These are phyloP conservation scores for Cantharellus anzutake DNA, from an alignment of 768 basidiomycete species.

Conservation along the genomic window DNA sequence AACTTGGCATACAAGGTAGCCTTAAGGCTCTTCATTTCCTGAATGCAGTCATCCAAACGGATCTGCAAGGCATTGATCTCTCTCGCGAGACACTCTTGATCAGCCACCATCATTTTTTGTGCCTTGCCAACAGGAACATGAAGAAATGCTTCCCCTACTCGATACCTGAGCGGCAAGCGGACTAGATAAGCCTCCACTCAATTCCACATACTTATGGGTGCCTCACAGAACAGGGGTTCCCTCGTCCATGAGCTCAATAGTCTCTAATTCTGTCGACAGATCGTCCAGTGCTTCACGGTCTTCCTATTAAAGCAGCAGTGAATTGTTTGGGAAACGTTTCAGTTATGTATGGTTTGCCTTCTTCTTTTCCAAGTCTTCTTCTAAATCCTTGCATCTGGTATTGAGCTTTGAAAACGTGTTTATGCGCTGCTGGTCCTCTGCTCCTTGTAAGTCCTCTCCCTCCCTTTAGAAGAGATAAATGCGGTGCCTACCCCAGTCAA, in stretches of 20 bases:
- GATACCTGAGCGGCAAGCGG: constrained; percentile 38
- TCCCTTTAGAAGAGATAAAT: not conserved
- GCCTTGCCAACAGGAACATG: constrained; percentile 57
- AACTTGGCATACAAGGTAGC: constrained; percentile 75
- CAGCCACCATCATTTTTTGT: constrained; percentile 47
- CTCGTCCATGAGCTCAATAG: constrained; percentile 46
- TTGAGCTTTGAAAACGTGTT: constrained; percentile 86
- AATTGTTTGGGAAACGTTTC: not conserved
- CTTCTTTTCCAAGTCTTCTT: constrained; percentile 50
- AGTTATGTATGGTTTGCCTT: constrained; percentile 30
- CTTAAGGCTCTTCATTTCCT: constrained; percentile 65
- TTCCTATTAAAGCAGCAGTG: constrained; percentile 30
- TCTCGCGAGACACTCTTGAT: constrained; percentile 37
- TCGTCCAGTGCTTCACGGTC: constrained; percentile 93
- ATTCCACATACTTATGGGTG: not conserved
- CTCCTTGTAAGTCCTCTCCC: constrained; percentile 16
- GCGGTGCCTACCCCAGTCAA: constrained; percentile 55
- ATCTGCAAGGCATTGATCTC: constrained; percentile 33
- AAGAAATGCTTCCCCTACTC: constrained; percentile 75
- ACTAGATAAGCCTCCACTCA: too few species aligned
- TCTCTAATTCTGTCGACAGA: constrained; percentile 64
- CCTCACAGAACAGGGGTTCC: constrained; percentile 59
- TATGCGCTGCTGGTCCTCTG: constrained; percentile 73
- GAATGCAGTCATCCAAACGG: constrained; percentile 45
- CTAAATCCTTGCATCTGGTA: constrained; percentile 47